Evolutionary conservation across 2,329 filamentous ascomycete species (phyloP).

Genomic region (Clonostachys chloroleuca): DNA sequence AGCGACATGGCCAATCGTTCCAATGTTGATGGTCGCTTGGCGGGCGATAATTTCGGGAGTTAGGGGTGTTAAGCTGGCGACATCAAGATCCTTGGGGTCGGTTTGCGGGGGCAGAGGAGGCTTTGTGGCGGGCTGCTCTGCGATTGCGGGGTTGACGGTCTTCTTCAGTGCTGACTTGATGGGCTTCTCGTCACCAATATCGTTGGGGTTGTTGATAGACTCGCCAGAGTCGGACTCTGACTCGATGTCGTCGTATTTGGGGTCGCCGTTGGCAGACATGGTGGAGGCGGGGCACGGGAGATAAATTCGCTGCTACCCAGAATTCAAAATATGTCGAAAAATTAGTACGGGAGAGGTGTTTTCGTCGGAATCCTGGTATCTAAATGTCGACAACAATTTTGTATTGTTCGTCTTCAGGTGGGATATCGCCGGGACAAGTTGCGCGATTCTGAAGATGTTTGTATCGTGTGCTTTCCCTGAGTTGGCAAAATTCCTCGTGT

Average conservation of each 20-base stretch:
- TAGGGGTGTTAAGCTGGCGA: conserved; percentile 74
- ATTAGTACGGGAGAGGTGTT: not conserved
- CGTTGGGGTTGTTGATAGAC: conserved; percentile 53
- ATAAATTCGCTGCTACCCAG: not conserved
- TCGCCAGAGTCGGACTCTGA: conserved; percentile 66
- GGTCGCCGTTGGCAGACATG: conserved; percentile 56
- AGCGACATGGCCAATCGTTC: conserved; percentile 96
- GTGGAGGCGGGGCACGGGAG: conserved; percentile 22
- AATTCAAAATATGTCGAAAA: not conserved
- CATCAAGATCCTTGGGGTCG: conserved; percentile 83
- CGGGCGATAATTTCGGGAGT: conserved; percentile 96
- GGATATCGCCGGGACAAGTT: conserved; percentile 16
- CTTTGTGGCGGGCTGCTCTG: conserved; percentile 49
- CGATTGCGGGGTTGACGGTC: conserved; percentile 42
- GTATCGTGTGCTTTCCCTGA: conserved; percentile 8
- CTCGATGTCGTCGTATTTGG: conserved; percentile 68
- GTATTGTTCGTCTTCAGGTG: conserved; percentile 3
- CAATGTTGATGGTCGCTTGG: conserved; percentile 98
- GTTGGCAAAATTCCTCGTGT: conserved; percentile 37
- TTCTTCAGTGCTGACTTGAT: conserved; percentile 88
- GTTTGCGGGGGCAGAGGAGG: conserved; percentile 77
- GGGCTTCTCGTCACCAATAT: conserved; percentile 60
- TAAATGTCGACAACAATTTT: conserved; percentile 6
- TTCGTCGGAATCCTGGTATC: not conserved
- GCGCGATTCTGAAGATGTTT: not conserved